Percentiles rank a stretch among this genome's conserved stretches.
phyloP scores from a whole-genome alignment of 164 flowering plant genomes.

The Magnolia sinica region DNA sequence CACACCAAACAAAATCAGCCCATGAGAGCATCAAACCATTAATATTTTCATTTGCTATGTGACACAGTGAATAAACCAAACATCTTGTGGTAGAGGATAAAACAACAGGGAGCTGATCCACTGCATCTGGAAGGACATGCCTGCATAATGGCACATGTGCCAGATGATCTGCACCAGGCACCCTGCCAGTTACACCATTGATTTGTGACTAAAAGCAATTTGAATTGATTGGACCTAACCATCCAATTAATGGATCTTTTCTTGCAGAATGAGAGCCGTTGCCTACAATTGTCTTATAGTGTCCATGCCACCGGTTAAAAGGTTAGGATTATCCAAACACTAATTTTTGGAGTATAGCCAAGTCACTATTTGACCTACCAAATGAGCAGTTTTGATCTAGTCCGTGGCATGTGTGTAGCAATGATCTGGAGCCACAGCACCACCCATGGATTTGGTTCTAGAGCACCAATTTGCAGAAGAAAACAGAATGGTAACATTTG shows the following conservation, averaged over 20 bases:
- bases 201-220: no score
- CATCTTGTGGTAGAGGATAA: background rate
- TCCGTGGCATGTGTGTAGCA: no score
- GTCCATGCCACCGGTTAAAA: background rate
- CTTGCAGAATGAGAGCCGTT: background rate
- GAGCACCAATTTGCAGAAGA: no score
- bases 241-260: background rate
- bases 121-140: background rate
- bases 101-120: background rate
- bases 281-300: background rate
- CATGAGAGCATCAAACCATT: background rate
- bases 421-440: no score
- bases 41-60: background rate
- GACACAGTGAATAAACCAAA: background rate
- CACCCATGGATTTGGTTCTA: no score
- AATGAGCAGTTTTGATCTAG: background rate
- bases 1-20: conserved; percentile 14
- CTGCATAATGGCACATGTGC: background rate
- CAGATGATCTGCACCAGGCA: background rate
- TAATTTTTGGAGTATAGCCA: background rate
- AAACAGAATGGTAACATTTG: no score
- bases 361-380: background rate
- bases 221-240: background rate
- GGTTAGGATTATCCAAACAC: background rate
- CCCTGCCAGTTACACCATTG: background rate